phyloP scores from a whole-genome alignment of 139 green algal species.

The Trebouxia sp. region DNA sequence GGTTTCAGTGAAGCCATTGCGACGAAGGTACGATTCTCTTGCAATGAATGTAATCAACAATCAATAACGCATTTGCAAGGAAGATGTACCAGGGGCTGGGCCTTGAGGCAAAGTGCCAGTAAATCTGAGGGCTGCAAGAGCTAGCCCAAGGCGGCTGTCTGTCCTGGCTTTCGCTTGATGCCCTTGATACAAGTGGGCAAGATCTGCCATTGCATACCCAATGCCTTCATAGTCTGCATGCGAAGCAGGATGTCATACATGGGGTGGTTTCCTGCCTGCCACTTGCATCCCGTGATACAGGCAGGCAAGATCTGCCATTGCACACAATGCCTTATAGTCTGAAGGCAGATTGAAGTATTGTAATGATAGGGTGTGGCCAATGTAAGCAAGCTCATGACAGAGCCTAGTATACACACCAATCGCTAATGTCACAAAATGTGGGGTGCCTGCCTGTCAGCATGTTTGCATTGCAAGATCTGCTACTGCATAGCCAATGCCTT shows the following conservation, averaged over 20 bases:
- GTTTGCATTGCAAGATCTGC: too few species aligned
- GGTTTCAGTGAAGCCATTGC: too few species aligned
- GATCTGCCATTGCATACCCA: constrained; percentile 3
- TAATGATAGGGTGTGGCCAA: too few species aligned
- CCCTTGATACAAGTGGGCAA: neutral
- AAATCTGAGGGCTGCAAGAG: neutral
- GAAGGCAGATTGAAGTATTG: too few species aligned
- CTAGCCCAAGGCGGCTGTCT: neutral
- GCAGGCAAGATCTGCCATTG: constrained; percentile 8
- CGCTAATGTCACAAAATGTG: too few species aligned
- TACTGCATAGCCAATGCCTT: too few species aligned
- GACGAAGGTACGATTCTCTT: too few species aligned
- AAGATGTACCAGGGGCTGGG: neutral
- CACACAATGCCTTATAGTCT: constrained; percentile 17
- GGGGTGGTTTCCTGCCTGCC: neutral
- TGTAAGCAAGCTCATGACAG: too few species aligned
- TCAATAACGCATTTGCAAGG: neutral
- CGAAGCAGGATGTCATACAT: neutral
- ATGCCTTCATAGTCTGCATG: constrained; percentile 13
- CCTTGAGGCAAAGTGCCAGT: neutral
- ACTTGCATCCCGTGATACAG: neutral
- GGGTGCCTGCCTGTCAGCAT: too few species aligned
- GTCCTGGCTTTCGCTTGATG: neutral
- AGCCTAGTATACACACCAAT: too few species aligned
- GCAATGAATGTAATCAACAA: neutral